Conservation (phyloP, 495 filamentous ascomycete genomes). For the Annulohypoxylon nitens region DNA sequence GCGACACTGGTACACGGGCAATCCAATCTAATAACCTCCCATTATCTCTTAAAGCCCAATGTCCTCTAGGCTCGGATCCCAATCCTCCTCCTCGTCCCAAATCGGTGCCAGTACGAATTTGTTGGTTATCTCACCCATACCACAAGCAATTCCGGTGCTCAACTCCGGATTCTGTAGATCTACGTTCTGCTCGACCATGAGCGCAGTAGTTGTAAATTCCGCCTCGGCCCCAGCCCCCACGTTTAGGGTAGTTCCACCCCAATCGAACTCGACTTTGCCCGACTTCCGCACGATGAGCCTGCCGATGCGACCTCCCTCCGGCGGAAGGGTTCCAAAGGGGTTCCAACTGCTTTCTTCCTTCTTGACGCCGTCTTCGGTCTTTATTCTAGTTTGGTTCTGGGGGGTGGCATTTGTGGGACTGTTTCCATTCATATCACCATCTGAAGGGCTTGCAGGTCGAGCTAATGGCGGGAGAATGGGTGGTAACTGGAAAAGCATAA, state of each 20-base stretch:
- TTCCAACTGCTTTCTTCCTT: conserved; percentile 36
- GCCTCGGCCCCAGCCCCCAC: conserved; percentile 59
- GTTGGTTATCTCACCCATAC: conserved; percentile 70
- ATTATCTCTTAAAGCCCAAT: conserved; percentile 32
- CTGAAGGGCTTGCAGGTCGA: conserved; percentile 45
- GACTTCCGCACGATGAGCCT: conserved; percentile 71
- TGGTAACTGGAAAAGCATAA: conserved; percentile 77
- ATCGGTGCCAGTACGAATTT: conserved; percentile 69
- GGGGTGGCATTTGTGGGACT: conserved; percentile 44
- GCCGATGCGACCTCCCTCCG: conserved; percentile 66
- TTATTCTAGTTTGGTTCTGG: conserved; percentile 45
- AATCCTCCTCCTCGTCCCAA: conserved; percentile 64
- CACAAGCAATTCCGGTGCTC: conserved; percentile 61
- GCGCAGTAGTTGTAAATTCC: conserved; percentile 60
- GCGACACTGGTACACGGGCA: too few relatives aligned
- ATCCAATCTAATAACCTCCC: not conserved
- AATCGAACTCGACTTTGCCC: conserved; percentile 70
- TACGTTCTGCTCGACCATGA: conserved; percentile 61
- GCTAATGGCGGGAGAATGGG: conserved; percentile 68
- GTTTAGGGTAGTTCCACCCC: conserved; percentile 68
- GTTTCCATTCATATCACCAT: conserved; percentile 43
- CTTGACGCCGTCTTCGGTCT: conserved; percentile 48
- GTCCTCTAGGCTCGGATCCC: conserved; percentile 51
- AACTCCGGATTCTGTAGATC: conserved; percentile 55
- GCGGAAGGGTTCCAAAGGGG: conserved; percentile 49